Percentiles rank a stretch among this genome's conserved stretches.
Conservation (phyloP, 208 protist species). For the Perkinsela sp. region DNA sequence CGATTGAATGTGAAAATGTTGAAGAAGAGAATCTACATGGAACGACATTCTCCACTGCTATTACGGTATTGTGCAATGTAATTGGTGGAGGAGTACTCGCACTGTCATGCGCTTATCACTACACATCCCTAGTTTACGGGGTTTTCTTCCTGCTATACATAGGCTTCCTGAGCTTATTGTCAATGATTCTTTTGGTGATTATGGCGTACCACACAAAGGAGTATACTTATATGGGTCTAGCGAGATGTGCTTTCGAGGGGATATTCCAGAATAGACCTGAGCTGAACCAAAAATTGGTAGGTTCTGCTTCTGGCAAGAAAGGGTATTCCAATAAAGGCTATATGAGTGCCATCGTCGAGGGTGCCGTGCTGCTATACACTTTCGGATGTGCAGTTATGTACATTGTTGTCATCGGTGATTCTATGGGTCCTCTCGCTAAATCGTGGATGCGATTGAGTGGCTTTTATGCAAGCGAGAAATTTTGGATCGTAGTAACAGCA, state of each 20-base stretch:
- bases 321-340: neutral
- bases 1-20: too few relatives aligned
- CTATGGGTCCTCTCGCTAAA: conserved; percentile 3
- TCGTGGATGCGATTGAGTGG: conserved; percentile 3
- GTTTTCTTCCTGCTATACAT: conserved; percentile 3
- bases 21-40: neutral
- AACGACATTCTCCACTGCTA: conserved; percentile 1
- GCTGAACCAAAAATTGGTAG: neutral
- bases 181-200: conserved; percentile 4
- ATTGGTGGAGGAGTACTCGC: conserved; percentile 7
- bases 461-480: conserved; percentile 1
- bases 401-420: conserved; percentile 4
- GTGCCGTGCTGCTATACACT: conserved; percentile 4
- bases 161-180: neutral
- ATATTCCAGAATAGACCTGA: conserved; percentile 1
- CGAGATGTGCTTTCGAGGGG: conserved; percentile 1
- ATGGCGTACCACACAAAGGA: conserved; percentile 1
- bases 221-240: conserved; percentile 6
- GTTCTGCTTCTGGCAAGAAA: too few relatives aligned
- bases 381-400: conserved; percentile 5
- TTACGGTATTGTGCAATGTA: conserved; percentile 7
- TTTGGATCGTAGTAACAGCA: conserved; percentile 18
- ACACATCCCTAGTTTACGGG: conserved; percentile 5
- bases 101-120: conserved; percentile 3
- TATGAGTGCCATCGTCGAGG: conserved; percentile 5